A percentile compares a stretch with the other conserved stretches of the same genome.
Evolutionary conservation across 352 stramenopile species (phyloP).

Genomic region (Pythium scleroteichum): DNA sequence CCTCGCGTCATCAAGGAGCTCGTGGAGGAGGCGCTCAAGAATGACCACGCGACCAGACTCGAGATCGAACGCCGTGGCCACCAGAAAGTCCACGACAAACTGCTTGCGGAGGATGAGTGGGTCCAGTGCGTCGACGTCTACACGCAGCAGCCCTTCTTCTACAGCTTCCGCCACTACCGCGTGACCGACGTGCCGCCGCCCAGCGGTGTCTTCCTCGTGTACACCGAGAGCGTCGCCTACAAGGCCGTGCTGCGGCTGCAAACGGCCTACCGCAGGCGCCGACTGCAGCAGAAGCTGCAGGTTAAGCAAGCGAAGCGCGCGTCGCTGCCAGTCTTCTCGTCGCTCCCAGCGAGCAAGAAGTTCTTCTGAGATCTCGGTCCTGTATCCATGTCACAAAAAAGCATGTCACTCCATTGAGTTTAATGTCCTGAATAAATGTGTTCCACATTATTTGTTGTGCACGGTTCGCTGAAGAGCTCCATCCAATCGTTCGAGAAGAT

Average conservation of each 20-base stretch:
- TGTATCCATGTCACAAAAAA: slow-evolving; percentile 18
- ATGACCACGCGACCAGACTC: slow-evolving; percentile 40
- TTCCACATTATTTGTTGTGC: slow-evolving; percentile 3
- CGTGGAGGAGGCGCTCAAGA: slow-evolving; percentile 44
- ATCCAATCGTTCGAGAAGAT: slow-evolving; percentile 14
- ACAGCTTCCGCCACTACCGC: slow-evolving; percentile 59
- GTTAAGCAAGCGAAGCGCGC: slow-evolving; percentile 50
- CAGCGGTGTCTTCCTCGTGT: slow-evolving; percentile 49
- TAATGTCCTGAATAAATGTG: neutral
- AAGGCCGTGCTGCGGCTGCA: slow-evolving; percentile 57
- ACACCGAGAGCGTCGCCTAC: slow-evolving; percentile 55
- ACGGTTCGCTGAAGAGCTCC: slow-evolving; percentile 7
- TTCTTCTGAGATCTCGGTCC: slow-evolving; percentile 21
- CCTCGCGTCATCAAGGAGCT: slow-evolving; percentile 46
- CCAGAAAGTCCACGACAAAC: slow-evolving; percentile 36
- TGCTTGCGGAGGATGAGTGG: slow-evolving; percentile 68
- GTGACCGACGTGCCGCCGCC: slow-evolving; percentile 38
- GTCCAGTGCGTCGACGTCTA: slow-evolving; percentile 54
- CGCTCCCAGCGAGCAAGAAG: slow-evolving; percentile 32
- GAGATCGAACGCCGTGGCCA: slow-evolving; percentile 58
- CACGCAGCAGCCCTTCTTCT: slow-evolving; percentile 59
- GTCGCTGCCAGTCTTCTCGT: slow-evolving; percentile 53
- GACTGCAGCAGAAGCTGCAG: slow-evolving; percentile 44
- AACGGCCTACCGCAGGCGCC: slow-evolving; percentile 53
- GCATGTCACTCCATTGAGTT: neutral